Conservation (phyloP, 257 asterid genomes). For the Plantago major region DNA sequence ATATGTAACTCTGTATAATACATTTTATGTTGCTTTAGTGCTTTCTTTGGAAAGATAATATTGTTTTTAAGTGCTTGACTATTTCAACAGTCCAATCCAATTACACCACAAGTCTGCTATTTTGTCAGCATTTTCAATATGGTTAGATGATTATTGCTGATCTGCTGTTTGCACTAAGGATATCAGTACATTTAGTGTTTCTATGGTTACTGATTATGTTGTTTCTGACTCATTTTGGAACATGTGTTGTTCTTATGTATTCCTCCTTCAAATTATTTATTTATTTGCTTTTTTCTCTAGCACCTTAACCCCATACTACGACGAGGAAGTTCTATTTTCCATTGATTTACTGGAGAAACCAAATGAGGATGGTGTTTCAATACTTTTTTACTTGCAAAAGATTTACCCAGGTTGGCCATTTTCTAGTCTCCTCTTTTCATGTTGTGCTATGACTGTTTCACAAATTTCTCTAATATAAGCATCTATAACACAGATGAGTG, state of each 20-base stretch:
- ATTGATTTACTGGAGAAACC: conserved; percentile 63
- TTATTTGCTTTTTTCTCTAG: conserved; percentile 36
- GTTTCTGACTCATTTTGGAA: neutral
- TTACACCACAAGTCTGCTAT: neutral
- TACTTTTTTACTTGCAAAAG: conserved; percentile 85
- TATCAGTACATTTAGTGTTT: neutral
- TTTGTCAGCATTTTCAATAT: neutral
- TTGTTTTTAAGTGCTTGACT: neutral
- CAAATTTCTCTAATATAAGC: conserved; percentile 14
- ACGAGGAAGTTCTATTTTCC: conserved; percentile 88
- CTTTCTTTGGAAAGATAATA: too few relatives aligned
- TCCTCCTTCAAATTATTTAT: neutral
- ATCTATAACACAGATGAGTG: conserved; percentile 62
- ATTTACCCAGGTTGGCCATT: conserved; percentile 71
- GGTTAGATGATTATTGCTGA: neutral
- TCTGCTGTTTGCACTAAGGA: neutral
- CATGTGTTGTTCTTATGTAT: neutral
- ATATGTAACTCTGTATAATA: neutral
- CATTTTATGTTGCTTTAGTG: neutral
- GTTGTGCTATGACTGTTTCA: conserved; percentile 13
- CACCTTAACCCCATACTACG: conserved; percentile 81
- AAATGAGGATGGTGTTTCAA: conserved; percentile 97
- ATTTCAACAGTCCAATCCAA: neutral
- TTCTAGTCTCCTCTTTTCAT: conserved; percentile 17
- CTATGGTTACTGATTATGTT: neutral